Base-by-base conservation (phyloP, 2,329 filamentous ascomycete species). In the Stylonectria norvegica region DNA sequence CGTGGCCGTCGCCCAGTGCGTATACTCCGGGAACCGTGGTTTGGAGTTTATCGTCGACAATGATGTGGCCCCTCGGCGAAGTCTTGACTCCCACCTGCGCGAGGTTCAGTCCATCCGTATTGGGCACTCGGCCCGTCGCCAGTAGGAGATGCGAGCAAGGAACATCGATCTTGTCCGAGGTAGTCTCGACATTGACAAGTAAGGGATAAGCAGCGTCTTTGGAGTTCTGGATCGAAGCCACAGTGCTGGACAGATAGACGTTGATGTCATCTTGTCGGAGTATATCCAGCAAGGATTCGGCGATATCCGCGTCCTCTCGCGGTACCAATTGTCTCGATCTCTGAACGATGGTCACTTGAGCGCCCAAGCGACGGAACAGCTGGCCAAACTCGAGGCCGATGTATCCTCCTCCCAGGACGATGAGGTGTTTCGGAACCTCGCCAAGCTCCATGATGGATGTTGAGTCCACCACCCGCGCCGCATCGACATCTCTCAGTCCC, bases 301-400 rank as follows among this genome's bases (percentile, higher is more conserved):
- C 68, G 5, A 77, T 57, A 28, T 78, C 72, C n/a, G 54, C 34
- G 43, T 78, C 74, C 43, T 77, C 73, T 15, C 63, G 57, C 1
- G 65, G 64, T 2, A 75, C 53, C 9, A 77, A 56, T 38, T 69
- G 68, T 14, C 53, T 47, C 4, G 53, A 62, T 8, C 68, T 56
- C 53, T 77, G 71, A 4, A 77, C 40, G 31, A 78, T 55, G 2
- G 69, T 73, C 29, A 78, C 73, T 20, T 67, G 56, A 3, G 71
- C 63, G 1, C 74, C 73, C 11, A 78, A 56, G 14, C 75, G 63
- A 1, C 66, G 60, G 55, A 76, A 73, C 18, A 76, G 60, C 55
- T 78, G 74, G 2, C 66, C 73, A 45, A 77, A 78, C 48, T 78
- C 74, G 9, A 77, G 57, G 1, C 73, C 75, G 20, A 78, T 64